Percentiles rank a stretch among this genome's conserved stretches.
Evolutionary conservation across 2,329 filamentous ascomycete genomes (phyloP).

Genomic region (Achaetomium macrosporum): DNA sequence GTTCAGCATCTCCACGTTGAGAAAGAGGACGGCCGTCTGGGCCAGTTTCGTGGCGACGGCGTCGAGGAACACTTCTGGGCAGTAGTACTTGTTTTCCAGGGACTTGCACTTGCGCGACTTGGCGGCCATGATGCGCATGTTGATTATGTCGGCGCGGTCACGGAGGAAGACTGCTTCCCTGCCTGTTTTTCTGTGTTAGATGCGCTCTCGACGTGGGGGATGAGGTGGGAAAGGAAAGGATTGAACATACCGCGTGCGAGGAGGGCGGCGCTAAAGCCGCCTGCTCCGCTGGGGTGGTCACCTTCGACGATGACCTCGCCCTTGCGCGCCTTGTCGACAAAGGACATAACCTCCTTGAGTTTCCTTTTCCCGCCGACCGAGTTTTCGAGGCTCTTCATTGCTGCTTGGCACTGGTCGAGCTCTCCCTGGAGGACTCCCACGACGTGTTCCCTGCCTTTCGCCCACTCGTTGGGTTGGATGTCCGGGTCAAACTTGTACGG

Average conservation of each 20-base stretch:
- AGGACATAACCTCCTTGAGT: conserved; percentile 80
- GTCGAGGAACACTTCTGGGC: conserved; percentile 96
- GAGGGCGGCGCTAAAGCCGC: conserved; percentile 85
- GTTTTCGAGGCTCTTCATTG: conserved; percentile 69
- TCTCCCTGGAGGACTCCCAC: conserved; percentile 78
- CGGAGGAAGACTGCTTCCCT: conserved; percentile 91
- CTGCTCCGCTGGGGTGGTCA: conserved; percentile 75
- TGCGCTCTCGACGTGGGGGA: background rate
- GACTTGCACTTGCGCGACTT: conserved; percentile 84
- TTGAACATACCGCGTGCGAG: conserved; percentile 63
- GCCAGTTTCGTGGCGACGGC: conserved; percentile 93
- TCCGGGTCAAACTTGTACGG: conserved; percentile 98
- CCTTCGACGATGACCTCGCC: conserved; percentile 82
- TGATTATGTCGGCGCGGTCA: conserved; percentile 83
- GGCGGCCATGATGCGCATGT: conserved; percentile 80
- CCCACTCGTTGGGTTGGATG: conserved; percentile 85
- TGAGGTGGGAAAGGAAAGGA: conserved; percentile 4
- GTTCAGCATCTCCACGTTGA: conserved; percentile 92
- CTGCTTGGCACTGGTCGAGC: conserved; percentile 73
- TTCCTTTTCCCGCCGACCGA: conserved; percentile 76
- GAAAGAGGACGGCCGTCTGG: conserved; percentile 89
- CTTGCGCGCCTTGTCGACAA: conserved; percentile 83
- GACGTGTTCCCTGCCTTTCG: conserved; percentile 76
- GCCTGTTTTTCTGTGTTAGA: conserved; percentile 41
- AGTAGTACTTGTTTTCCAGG: conserved; percentile 89